Evolutionary conservation across 768 basidiomycete genomes (phyloP).

Genomic region (Tulasnella sp.): DNA sequence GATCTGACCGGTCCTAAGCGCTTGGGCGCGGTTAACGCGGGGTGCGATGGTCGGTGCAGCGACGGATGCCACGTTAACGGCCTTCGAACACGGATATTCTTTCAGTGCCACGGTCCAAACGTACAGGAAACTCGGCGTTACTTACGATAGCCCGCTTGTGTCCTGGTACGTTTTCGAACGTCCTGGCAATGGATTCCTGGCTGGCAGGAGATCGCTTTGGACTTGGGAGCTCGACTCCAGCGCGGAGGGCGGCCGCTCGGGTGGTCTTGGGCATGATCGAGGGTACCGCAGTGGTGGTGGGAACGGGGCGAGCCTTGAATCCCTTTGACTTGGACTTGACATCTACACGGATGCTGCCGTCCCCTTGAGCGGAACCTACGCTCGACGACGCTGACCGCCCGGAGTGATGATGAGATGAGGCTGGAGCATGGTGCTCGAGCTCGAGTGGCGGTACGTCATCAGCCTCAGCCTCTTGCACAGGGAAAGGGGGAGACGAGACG

Average conservation of each 20-base stretch:
- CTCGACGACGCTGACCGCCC: background rate
- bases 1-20: conserved; percentile 29
- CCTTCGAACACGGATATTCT: background rate
- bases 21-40: conserved; percentile 33
- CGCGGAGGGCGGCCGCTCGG: conserved; percentile 37
- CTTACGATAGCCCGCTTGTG: conserved; percentile 35
- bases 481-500: conserved; percentile 79
- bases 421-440: background rate
- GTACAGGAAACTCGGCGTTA: background rate
- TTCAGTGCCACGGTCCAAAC: no score
- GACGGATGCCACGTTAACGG: conserved; percentile 33
- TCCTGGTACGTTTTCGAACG: conserved; percentile 36
- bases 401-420: background rate
- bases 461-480: conserved; percentile 61
- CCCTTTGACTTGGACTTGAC: conserved; percentile 28
- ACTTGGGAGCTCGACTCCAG: conserved; percentile 28
- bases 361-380: background rate
- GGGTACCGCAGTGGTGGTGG: conserved; percentile 53
- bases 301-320: conserved; percentile 72
- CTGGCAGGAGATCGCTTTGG: conserved; percentile 24
- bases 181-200: conserved; percentile 32
- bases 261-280: conserved; percentile 37
- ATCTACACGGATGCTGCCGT: conserved; percentile 5
- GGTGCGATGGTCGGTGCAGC: conserved; percentile 34
- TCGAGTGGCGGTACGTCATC: conserved; percentile 35